Conservation (phyloP, 176 grass and related monocot species). For the Musa beccarii region DNA sequence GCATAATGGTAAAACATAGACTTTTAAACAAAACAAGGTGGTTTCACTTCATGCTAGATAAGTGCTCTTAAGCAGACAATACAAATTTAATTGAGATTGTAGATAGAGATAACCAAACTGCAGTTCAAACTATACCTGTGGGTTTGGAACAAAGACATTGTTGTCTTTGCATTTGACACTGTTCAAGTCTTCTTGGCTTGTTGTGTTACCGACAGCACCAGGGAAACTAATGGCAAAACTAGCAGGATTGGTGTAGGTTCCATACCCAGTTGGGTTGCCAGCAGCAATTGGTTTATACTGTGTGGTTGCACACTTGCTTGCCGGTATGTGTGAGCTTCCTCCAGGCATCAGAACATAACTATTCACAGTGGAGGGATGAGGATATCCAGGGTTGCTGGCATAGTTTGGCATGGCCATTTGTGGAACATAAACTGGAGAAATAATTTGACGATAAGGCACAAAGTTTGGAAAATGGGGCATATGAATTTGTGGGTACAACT, state of each 20-base stretch:
- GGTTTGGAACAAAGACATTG: constrained; percentile 49
- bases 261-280: constrained; percentile 61
- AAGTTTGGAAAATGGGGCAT: constrained; percentile 67
- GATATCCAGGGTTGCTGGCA: constrained; percentile 51
- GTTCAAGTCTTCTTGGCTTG: constrained; percentile 51
- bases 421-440: constrained; percentile 61
- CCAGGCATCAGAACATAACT: constrained; percentile 61
- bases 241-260: constrained; percentile 56
- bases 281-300: constrained; percentile 55
- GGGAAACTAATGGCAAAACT: constrained; percentile 48
- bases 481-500: constrained; percentile 59
- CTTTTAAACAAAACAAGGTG: too few species aligned
- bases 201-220: constrained; percentile 50
- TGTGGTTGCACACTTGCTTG: constrained; percentile 48
- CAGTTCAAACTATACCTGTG: constrained; percentile 24
- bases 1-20: too few species aligned
- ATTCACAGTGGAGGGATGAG: constrained; percentile 49
- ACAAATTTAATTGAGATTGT: too few species aligned
- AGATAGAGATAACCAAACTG: too few species aligned
- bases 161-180: constrained; percentile 72
- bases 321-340: constrained; percentile 48
- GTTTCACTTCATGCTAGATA: too few species aligned
- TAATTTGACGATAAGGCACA: constrained; percentile 60
- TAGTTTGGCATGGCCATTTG: constrained; percentile 66
- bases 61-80: too few species aligned